Evolutionary conservation across 106 monocot species (phyloP).

Genomic region (Iris macrosiphon): DNA sequence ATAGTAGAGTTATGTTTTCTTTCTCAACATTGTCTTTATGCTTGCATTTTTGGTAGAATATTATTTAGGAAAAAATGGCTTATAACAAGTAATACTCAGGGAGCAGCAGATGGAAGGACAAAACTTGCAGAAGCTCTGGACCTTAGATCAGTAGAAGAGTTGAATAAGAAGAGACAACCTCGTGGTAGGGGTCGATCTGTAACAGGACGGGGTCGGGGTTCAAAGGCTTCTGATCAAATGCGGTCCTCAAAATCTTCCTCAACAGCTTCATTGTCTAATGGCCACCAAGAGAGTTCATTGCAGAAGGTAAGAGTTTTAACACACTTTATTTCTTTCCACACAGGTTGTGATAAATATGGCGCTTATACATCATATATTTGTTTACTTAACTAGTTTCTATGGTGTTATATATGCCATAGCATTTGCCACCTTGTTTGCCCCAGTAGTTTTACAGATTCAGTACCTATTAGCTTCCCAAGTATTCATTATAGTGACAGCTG

Average conservation of each 20-base stretch:
- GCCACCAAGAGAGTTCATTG: conserved; percentile 48
- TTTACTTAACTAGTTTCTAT: no score
- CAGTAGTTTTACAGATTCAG: no score
- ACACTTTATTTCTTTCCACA: no score
- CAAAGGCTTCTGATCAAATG: conserved; percentile 59
- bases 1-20: neutral
- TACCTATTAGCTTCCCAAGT: no score
- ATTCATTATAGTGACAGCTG: no score
- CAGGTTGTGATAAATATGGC: no score
- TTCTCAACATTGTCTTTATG: neutral
- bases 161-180: conserved; percentile 60
- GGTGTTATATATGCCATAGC: no score
- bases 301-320: conserved; percentile 34
- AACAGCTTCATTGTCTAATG: conserved; percentile 36
- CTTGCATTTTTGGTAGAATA: neutral
- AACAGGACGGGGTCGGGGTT: conserved; percentile 57
- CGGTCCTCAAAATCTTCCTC: conserved; percentile 17
- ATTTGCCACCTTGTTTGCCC: no score
- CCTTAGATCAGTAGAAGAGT: conserved; percentile 34
- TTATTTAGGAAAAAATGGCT: no score
- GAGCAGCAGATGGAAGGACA: conserved; percentile 32
- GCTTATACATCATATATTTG: no score
- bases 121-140: conserved; percentile 37
- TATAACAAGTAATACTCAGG: no score
- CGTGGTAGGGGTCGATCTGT: conserved; percentile 68